A percentile compares a stretch with the other conserved stretches of the same genome.
Evolutionary conservation across 2,329 filamentous ascomycete species (phyloP).

Genomic region (Penicillium sp.): DNA sequence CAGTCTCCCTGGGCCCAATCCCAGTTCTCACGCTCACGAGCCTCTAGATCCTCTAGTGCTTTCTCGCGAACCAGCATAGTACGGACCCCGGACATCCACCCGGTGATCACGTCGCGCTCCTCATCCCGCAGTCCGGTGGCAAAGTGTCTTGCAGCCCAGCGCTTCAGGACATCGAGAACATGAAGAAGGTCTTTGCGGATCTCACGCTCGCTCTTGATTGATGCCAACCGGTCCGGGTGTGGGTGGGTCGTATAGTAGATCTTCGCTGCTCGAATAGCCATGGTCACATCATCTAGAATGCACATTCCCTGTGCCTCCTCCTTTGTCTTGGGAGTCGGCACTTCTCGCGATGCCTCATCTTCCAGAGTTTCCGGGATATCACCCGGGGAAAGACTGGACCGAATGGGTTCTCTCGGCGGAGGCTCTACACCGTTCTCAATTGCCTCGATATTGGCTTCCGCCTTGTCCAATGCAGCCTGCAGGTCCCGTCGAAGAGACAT

Average conservation of each 20-base stretch:
- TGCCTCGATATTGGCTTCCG: constrained; percentile 59
- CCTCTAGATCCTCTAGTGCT: constrained; percentile 68
- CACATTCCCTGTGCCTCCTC: constrained; percentile 87
- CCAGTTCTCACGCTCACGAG: constrained; percentile 67
- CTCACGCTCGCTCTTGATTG: constrained; percentile 80
- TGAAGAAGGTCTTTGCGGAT: constrained; percentile 77
- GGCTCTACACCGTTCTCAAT: constrained; percentile 29
- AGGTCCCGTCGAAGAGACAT: constrained; percentile 68
- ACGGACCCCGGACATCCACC: constrained; percentile 75
- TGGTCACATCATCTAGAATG: constrained; percentile 83
- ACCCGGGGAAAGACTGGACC: constrained; percentile 31
- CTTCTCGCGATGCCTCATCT: constrained; percentile 33
- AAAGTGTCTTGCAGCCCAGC: constrained; percentile 85
- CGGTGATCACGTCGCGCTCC: constrained; percentile 68
- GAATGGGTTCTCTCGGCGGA: constrained; percentile 27
- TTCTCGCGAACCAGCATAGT: constrained; percentile 72
- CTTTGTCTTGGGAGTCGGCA: constrained; percentile 56
- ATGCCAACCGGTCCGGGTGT: constrained; percentile 73
- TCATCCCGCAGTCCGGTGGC: constrained; percentile 71
- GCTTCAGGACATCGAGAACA: constrained; percentile 85
- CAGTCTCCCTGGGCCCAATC: constrained; percentile 76
- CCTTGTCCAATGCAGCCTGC: constrained; percentile 62
- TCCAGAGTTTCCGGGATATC: constrained; percentile 37
- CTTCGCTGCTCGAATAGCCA: constrained; percentile 93
- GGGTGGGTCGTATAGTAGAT: constrained; percentile 95